These are phyloP conservation scores for Triangularia setosa DNA, from an alignment of 2,329 filamentous ascomycete species.

Conservation along the genomic window DNA sequence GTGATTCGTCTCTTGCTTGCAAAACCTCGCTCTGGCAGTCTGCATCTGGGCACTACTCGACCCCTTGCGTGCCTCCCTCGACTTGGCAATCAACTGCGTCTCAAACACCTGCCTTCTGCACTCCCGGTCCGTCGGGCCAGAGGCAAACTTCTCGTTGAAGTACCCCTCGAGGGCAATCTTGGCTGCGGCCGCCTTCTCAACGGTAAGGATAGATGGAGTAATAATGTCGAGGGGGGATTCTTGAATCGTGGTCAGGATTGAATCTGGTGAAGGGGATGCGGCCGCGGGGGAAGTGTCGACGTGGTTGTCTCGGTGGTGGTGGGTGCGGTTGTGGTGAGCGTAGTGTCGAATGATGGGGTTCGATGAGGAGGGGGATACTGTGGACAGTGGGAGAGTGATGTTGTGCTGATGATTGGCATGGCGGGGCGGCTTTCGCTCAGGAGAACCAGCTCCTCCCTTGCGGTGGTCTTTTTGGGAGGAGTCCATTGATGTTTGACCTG, in stretches of 20 bases:
- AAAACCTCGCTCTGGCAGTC: conserved; percentile 55
- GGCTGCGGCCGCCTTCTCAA: conserved; percentile 73
- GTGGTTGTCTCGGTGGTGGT: background rate
- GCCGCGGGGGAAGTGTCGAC: conserved; percentile 1
- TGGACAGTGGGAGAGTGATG: background rate
- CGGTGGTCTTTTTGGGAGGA: conserved; percentile 35
- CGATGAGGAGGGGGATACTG: conserved; percentile 15
- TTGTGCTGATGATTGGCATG: background rate
- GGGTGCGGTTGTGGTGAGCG: conserved; percentile 23
- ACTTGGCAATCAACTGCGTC: conserved; percentile 52
- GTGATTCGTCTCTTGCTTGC: conserved; percentile 65
- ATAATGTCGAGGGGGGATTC: conserved; percentile 31
- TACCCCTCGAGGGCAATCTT: conserved; percentile 85
- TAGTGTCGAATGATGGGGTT: conserved; percentile 1
- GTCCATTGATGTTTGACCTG: conserved; percentile 38
- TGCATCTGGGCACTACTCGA: conserved; percentile 54
- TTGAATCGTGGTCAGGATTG: conserved; percentile 32
- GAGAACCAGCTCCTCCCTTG: background rate
- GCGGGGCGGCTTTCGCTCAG: background rate
- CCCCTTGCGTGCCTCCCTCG: conserved; percentile 31
- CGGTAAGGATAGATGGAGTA: conserved; percentile 49
- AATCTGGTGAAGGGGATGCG: conserved; percentile 28
- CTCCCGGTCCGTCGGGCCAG: conserved; percentile 52
- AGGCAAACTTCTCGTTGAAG: conserved; percentile 65
- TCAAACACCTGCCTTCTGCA: conserved; percentile 61